Conservation (phyloP, 768 basidiomycete genomes). For the Russula olivacea region DNA sequence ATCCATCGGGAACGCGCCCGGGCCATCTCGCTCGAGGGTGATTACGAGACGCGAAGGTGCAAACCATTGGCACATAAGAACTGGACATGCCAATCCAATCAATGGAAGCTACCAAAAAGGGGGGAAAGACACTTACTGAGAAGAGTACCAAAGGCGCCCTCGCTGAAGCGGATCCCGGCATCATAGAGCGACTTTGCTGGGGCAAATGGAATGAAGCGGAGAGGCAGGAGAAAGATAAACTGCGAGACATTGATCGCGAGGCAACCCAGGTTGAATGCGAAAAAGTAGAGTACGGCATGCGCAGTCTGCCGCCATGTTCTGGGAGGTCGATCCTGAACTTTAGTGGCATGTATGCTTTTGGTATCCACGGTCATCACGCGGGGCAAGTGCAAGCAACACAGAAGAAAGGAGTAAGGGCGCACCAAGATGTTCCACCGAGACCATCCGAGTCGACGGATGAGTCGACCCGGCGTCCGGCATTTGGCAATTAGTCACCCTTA, state of each 20-base stretch:
- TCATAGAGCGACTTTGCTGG: constrained; percentile 54
- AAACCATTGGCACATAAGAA: constrained; percentile 77
- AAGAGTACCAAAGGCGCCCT: constrained; percentile 73
- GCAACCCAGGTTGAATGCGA: constrained; percentile 59
- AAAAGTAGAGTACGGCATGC: constrained; percentile 45
- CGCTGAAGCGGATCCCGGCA: constrained; percentile 69
- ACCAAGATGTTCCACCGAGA: background rate
- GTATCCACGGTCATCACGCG: background rate
- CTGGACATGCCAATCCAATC: constrained; percentile 33
- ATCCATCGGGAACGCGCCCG: constrained; percentile 54
- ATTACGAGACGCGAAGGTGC: constrained; percentile 68
- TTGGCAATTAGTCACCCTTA: background rate
- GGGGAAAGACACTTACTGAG: constrained; percentile 45
- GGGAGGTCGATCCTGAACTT: constrained; percentile 49
- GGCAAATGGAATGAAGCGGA: constrained; percentile 57
- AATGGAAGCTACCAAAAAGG: background rate
- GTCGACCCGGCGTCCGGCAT: background rate
- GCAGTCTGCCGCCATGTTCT: constrained; percentile 48
- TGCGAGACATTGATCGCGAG: constrained; percentile 69
- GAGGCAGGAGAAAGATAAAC: constrained; percentile 61
- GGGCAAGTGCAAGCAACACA: background rate
- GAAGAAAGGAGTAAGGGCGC: background rate
- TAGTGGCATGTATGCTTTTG: constrained; percentile 35
- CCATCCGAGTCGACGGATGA: background rate
- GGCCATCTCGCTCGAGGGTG: constrained; percentile 67